These are phyloP conservation scores for Pseudozyma tsukubaensis DNA, from an alignment of 1,284 basidiomycete species.

Conservation along the genomic window DNA sequence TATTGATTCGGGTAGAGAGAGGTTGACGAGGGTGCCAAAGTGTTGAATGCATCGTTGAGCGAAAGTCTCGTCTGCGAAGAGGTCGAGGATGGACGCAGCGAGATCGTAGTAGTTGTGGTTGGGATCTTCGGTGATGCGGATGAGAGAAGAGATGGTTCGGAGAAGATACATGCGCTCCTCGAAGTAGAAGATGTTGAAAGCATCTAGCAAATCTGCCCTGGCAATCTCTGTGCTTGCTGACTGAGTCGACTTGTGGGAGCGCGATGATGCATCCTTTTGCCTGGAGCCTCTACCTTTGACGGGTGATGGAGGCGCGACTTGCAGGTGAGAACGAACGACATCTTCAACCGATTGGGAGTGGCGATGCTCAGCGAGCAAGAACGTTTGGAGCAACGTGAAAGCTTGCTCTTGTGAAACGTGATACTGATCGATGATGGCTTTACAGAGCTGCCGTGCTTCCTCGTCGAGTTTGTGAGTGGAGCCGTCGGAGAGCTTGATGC, in stretches of 20 bases:
- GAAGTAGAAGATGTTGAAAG: slow-evolving; percentile 82
- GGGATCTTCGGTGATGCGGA: slow-evolving; percentile 75
- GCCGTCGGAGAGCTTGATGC: slow-evolving; percentile 76
- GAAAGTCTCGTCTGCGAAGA: slow-evolving; percentile 76
- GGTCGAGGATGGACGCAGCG: slow-evolving; percentile 74
- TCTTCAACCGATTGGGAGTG: slow-evolving; percentile 66
- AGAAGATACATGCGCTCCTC: slow-evolving; percentile 79
- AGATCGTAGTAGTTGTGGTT: slow-evolving; percentile 74
- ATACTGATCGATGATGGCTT: slow-evolving; percentile 78
- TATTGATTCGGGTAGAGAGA: slow-evolving; percentile 72
- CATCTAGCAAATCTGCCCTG: slow-evolving; percentile 73
- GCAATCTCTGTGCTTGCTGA: slow-evolving; percentile 5
- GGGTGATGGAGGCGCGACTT: slow-evolving; percentile 14
- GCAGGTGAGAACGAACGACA: slow-evolving; percentile 18
- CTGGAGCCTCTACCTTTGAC: slow-evolving; percentile 15
- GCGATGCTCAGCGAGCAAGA: slow-evolving; percentile 81
- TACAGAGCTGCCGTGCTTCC: slow-evolving; percentile 76
- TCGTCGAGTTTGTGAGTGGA: slow-evolving; percentile 74
- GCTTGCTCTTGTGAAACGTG: slow-evolving; percentile 81
- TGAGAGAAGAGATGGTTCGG: slow-evolving; percentile 70
- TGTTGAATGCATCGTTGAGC: slow-evolving; percentile 74
- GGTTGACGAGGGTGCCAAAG: slow-evolving; percentile 70
- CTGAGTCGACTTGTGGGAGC: slow-evolving; percentile 5
- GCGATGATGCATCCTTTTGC: slow-evolving; percentile 9
- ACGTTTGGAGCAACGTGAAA: slow-evolving; percentile 78